Percentiles rank a stretch among this genome's conserved stretches.
Evolutionary conservation across 805 yeast species (phyloP).

Genomic region (Candida sphagnicola): DNA sequence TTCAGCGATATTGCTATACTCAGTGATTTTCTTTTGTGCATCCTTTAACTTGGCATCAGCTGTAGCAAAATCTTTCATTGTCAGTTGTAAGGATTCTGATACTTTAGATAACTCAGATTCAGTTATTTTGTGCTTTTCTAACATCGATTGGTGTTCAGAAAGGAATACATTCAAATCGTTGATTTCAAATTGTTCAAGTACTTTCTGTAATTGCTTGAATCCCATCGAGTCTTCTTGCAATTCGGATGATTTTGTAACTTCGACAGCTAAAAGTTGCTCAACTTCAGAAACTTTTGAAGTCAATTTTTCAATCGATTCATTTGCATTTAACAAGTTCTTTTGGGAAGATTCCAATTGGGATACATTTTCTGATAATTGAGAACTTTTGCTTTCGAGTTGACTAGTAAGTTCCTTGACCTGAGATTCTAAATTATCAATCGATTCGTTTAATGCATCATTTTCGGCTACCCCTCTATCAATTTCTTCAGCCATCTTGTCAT

Average conservation of each 20-base stretch:
- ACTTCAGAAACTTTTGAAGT: not conserved
- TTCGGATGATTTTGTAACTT: not conserved
- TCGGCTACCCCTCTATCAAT: not conserved
- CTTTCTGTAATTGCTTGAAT: not conserved
- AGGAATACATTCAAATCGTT: not conserved
- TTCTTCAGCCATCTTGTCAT: not conserved
- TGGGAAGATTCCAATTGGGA: not conserved
- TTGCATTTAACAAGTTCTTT: not conserved
- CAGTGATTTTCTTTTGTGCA: conserved; percentile 1
- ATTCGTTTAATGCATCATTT: not conserved
- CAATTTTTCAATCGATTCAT: not conserved
- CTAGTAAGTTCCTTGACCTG: not conserved
- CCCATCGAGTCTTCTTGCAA: not conserved
- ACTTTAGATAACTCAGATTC: not conserved
- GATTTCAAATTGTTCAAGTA: not conserved
- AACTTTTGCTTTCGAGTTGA: not conserved
- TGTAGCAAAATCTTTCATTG: too few relatives aligned
- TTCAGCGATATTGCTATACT: not conserved
- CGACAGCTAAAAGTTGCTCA: not conserved
- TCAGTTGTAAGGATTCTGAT: too few relatives aligned
- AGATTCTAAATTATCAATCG: not conserved
- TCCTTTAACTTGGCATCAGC: too few relatives aligned
- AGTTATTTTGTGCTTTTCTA: not conserved
- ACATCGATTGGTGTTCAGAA: not conserved
- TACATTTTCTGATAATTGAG: not conserved